Evolutionary conservation across 345 rosid genomes (phyloP), one percentile per base, ranked within the genome.

Genomic region (Brassica juncea): DNA sequence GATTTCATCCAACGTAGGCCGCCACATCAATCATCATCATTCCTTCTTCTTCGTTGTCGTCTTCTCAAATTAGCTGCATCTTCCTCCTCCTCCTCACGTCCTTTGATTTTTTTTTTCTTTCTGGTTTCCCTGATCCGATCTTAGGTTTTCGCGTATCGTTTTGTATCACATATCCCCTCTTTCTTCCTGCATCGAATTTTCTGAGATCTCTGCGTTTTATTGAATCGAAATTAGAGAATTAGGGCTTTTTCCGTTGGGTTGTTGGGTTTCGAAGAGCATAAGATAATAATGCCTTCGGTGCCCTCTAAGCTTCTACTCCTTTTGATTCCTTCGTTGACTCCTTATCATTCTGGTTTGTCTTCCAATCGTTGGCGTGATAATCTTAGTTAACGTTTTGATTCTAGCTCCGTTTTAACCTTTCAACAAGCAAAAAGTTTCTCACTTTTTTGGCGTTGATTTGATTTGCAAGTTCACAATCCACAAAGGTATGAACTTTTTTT

Each of bases 311-410:
- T 72, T 5, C 84, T 84, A 14, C 84, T 69, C 44, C 72, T 76
- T 47, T 81, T 86, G 62, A 31, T 84, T 28, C 91, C 97, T 68
- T 88, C 89, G 75, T 68, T 89, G 84, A 84, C 84, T 16, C 87
- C 81, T 44, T 86, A 84, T 77, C 87, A 85, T 68, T 83, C 86
- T 66, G 93, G 94, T 72, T 87, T 84, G 71, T 82, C 82, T 72
- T 90, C 91, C 1, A 87, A 91, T 85, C 97, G 98, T 84, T 88
- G 97, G 84, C 99, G 97, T 86, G 97, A 93, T 90, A 90, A 90
- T 85, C 98, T 93, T 84, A 92, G 98, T 89, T 93, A 89, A 88
- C 92, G 73, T 77, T 59, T 73, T 6, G 58, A 54, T 54, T 14
- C 57, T 52, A 52, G 35, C 6, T 69, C 21, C 27, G 21, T 70